Conservation (phyloP, 106 monocot genomes). For the Dendrobium chrysotoxum region DNA sequence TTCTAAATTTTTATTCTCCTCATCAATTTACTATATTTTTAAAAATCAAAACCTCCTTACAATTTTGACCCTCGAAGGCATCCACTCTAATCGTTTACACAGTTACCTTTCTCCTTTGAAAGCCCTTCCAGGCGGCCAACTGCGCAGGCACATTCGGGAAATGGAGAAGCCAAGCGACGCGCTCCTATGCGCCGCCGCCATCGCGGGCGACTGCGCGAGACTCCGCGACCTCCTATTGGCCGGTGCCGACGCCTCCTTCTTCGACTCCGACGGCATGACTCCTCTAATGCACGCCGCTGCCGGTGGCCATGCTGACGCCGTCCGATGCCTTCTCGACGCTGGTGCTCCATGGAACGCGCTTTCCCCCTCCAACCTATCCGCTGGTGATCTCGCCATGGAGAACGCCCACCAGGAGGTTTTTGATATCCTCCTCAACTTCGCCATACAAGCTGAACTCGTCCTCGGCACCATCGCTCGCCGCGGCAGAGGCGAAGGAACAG, state of each 20-base stretch:
- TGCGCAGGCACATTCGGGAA: not conserved
- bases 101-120: too few species aligned
- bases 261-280: conserved; percentile 52
- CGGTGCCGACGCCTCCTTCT: conserved; percentile 70
- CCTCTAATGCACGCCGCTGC: conserved; percentile 88
- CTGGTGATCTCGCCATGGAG: conserved; percentile 81
- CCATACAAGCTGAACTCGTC: conserved; percentile 74
- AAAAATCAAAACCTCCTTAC: too few species aligned
- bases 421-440: conserved; percentile 66
- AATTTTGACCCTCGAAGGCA: too few species aligned
- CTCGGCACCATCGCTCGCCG: conserved; percentile 50
- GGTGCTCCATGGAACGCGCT: conserved; percentile 98
- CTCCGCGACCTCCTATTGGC: conserved; percentile 32
- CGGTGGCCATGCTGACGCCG: conserved; percentile 46
- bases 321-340: conserved; percentile 48
- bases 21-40: too few species aligned
- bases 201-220: conserved; percentile 27
- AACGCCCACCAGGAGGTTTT: conserved; percentile 48
- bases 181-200: conserved; percentile 42
- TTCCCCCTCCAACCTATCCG: conserved; percentile 56
- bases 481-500: not conserved
- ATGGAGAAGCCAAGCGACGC: conserved; percentile 27
- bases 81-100: too few species aligned
- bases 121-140: not conserved
- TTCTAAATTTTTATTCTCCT: too few species aligned